Base-by-base conservation (phyloP, 352 stramenopile species). In the Globisporangium emineosum region DNA sequence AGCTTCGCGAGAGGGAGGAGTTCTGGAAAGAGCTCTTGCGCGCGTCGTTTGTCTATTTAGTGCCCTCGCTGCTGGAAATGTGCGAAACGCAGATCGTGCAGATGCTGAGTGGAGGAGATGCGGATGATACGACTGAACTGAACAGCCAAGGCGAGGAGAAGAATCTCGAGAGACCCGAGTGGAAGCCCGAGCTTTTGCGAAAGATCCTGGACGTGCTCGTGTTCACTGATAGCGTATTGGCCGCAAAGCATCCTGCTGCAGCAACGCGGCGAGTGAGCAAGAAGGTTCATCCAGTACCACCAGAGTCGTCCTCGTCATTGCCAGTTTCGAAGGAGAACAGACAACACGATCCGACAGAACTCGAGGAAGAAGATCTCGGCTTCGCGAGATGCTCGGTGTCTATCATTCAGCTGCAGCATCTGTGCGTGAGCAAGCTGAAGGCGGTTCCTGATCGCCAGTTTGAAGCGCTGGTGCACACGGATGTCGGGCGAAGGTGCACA, bases 21-120 rank as follows among this genome's bases (percentile, higher is more conserved):
- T 91, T 91, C 56, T 93, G 82, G 82, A 73, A 76, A 59, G 79
- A 89, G 4, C 51, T 93, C 21, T 54, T 93, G 51, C 72, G 78
- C n/a, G 82, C 85, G 1, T 78, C 85, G 5, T 91, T 82, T 35
- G 70, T 90, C 19, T 93, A 93, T 29, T 63, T 89, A 17, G 85
- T 93, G 5, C 85, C 85, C 6, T 78, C 81, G 4, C 62, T 93
- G 3, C 59, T 90, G 3, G 68, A 86, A 25, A 89, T 89, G 64
- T 91, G 85, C 37, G 85, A 87, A 7, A 42, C 73, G 21, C 66
- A 70, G 29, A 72, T 92, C 33, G 73, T 68, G 23, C 54, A 49
- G 0, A 66, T 83, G 10, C 51, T 83, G 35, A 47, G 23, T 56
- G 61, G 52, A 15, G 30, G 15, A 43, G 53, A 45, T 13, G n/a